Evolutionary conservation across 2,329 filamentous ascomycete genomes (phyloP), one percentile per base, ranked within the genome.

Genomic region (Beauveria bassiana): DNA sequence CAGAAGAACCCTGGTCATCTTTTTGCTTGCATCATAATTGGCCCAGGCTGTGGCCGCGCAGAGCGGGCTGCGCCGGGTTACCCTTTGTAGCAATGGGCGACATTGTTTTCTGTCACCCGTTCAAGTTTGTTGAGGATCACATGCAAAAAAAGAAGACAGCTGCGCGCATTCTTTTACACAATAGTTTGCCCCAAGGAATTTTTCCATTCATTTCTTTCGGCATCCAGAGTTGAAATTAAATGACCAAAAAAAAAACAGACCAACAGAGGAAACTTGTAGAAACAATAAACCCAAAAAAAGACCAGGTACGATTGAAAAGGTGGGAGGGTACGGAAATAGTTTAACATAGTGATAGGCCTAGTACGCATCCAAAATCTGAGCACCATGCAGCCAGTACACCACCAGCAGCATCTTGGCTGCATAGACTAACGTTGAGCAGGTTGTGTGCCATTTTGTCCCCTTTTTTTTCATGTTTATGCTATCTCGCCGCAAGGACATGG

Each of bases 121-220:
- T 34, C 34, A 31, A 53, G 38, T 56, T 61, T 61, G 59, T 61
- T 61, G 59, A 61, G 59, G 57, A 56, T 61, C 59, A 61, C 59
- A 61, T 61, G 59, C 53, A 57, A 61, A 61, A 61, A 56, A n/a
- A 16, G 9, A 34, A 14, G 31, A 34, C 14, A 24, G 26, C 9
- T 45, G 47, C 18, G 26, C 22, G 22, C n/a, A 20, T 47, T 38
- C 18, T 34, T 16, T 31, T 22, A 22, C 54, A 26, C n/a, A 31
- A 34, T 12, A 43, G 22, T 12, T n/a, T 28, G 53, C 54, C 54
- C 54, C 52, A 55, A 12, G 1, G 45, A 49, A 49, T 20, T 57
- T 57, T 14, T 34, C 12, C 28, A 28, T 22, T 54, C 38, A 54
- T 55, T 31, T 28, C 31, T 18, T 43, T 42, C n/a, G n/a, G 31